Percentiles rank a stretch among this genome's conserved stretches.
Conservation (phyloP, 495 filamentous ascomycete genomes). For the Podospora pseudopauciseta region DNA sequence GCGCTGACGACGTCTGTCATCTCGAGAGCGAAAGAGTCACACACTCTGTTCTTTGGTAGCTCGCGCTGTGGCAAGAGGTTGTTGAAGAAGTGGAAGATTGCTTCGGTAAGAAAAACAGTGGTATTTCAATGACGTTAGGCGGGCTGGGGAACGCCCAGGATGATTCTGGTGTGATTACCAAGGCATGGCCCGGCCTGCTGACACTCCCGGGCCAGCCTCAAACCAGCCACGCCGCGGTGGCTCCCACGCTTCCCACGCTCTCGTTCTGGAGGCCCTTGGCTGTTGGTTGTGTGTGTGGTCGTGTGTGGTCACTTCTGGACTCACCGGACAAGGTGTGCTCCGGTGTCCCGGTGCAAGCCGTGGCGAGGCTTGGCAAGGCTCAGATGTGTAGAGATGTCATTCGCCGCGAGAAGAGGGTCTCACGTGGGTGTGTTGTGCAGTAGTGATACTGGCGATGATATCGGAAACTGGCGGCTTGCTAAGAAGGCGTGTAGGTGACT, state of each 20-base stretch:
- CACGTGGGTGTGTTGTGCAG: conserved; percentile 2
- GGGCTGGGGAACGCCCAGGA: background rate
- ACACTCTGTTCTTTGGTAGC: conserved; percentile 9
- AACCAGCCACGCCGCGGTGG: conserved; percentile 2
- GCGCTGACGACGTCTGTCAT: conserved; percentile 28
- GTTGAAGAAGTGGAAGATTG: background rate
- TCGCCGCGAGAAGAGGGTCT: background rate
- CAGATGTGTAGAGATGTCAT: conserved; percentile 4
- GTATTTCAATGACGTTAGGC: background rate
- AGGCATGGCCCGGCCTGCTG: background rate
- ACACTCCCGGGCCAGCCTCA: conserved; percentile 1
- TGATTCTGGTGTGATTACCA: background rate
- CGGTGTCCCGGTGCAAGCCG: background rate
- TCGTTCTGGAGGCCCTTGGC: background rate
- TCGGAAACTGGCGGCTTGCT: conserved; percentile 3
- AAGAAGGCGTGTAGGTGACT: background rate
- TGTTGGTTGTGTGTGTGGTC: background rate
- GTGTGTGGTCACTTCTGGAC: background rate
- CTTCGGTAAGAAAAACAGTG: conserved; percentile 20
- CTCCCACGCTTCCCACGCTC: background rate
- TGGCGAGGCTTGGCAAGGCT: conserved; percentile 6
- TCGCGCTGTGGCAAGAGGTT: conserved; percentile 7
- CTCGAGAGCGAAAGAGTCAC: conserved; percentile 5
- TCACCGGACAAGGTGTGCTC: background rate
- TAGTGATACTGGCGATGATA: background rate